Percentiles rank a stretch among this genome's conserved stretches.
Conservation (phyloP, 441 rosid genomes). For the Hura crepitans region DNA sequence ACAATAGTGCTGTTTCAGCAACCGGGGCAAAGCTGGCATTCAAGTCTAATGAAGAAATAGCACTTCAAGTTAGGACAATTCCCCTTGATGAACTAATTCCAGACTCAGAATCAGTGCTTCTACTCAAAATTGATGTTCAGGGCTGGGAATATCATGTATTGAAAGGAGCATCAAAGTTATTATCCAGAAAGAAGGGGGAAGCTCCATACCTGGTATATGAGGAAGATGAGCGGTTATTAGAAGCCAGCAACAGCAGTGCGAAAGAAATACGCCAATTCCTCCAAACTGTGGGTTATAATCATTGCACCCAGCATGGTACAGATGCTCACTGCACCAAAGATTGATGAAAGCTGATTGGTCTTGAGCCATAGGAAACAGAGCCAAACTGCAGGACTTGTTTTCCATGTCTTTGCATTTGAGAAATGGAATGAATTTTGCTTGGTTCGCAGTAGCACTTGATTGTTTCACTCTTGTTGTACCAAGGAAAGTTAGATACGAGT, state of each 20-base stretch:
- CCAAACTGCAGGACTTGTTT: not conserved
- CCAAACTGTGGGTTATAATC: slow-evolving; percentile 55
- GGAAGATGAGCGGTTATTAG: slow-evolving; percentile 80
- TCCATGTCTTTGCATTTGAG: not conserved
- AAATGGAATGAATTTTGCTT: not conserved
- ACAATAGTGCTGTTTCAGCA: slow-evolving; percentile 94
- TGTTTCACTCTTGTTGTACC: not conserved
- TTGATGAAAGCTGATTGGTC: slow-evolving; percentile 15
- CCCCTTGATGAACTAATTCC: slow-evolving; percentile 72
- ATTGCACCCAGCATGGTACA: slow-evolving; percentile 69
- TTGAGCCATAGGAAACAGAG: slow-evolving; percentile 4
- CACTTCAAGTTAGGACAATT: slow-evolving; percentile 73
- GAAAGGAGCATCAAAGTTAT: slow-evolving; percentile 72
- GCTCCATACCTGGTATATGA: slow-evolving; percentile 89
- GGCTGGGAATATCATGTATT: slow-evolving; percentile 97
- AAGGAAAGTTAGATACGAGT: not conserved
- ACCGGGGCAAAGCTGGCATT: slow-evolving; percentile 84
- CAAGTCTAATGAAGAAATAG: slow-evolving; percentile 86
- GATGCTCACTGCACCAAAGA: slow-evolving; percentile 87
- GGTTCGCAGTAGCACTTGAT: not conserved
- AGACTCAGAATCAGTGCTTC: slow-evolving; percentile 51
- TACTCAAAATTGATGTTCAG: slow-evolving; percentile 86
- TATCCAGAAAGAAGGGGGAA: slow-evolving; percentile 63
- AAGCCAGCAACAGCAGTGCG: slow-evolving; percentile 84
- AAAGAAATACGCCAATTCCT: slow-evolving; percentile 72